phyloP scores from a whole-genome alignment of 2,329 filamentous ascomycete genomes.

The Cladosporium oxysporum region DNA sequence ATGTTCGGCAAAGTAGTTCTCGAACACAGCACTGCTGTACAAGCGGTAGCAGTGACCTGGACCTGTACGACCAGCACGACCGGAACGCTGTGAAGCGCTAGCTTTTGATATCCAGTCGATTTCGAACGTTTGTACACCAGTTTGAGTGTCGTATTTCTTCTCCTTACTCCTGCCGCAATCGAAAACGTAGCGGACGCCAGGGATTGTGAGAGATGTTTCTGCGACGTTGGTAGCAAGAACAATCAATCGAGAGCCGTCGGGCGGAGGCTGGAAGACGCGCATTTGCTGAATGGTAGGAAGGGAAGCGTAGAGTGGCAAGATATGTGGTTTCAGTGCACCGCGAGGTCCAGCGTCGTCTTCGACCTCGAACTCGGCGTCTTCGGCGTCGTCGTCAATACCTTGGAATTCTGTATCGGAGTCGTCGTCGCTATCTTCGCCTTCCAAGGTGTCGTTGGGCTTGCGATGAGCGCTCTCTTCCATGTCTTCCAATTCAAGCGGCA shows the following conservation, averaged over 20 bases:
- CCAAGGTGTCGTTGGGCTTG: slow-evolving; percentile 36
- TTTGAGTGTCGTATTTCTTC: slow-evolving; percentile 81
- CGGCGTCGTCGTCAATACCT: slow-evolving; percentile 58
- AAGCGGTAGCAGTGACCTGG: slow-evolving; percentile 94
- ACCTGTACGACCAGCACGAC: slow-evolving; percentile 91
- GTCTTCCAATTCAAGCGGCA: slow-evolving; percentile 81
- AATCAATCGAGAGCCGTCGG: slow-evolving; percentile 79
- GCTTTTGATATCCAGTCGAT: slow-evolving; percentile 98
- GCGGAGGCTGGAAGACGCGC: slow-evolving; percentile 78
- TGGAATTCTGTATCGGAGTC: slow-evolving; percentile 62
- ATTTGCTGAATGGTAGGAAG: slow-evolving; percentile 89
- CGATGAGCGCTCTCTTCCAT: slow-evolving; percentile 70
- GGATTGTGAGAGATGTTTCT: slow-evolving; percentile 95
- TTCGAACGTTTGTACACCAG: slow-evolving; percentile 92
- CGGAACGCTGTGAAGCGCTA: slow-evolving; percentile 85
- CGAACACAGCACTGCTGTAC: slow-evolving; percentile 93
- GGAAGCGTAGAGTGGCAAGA: slow-evolving; percentile 92
- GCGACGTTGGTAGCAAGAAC: slow-evolving; percentile 95
- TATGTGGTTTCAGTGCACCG: slow-evolving; percentile 70
- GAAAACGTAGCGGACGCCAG: slow-evolving; percentile 92
- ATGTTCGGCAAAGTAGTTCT: slow-evolving; percentile 83
- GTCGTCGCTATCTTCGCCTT: slow-evolving; percentile 47
- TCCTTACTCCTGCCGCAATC: slow-evolving; percentile 93
- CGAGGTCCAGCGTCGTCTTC: slow-evolving; percentile 52
- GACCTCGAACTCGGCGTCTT: slow-evolving; percentile 58